A percentile compares a stretch with the other conserved stretches of the same genome.
These are phyloP conservation scores for Smittium culicis DNA, from an alignment of 371 early-diverging fungal species.

Conservation along the genomic window DNA sequence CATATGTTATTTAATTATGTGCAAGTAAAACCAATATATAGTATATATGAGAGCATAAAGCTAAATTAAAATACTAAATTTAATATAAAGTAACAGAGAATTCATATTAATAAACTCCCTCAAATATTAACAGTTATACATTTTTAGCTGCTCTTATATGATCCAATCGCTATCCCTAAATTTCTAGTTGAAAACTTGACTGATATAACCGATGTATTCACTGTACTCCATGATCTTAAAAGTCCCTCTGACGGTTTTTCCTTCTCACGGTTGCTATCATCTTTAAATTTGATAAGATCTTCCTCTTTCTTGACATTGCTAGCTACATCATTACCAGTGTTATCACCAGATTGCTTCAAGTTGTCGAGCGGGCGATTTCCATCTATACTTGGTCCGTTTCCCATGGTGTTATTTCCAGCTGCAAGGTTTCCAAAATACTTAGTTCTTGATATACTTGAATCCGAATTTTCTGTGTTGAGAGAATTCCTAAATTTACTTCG, in stretches of 20 bases:
- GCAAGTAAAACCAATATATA: too few species aligned
- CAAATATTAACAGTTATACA: neutral
- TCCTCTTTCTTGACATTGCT: slow-evolving; percentile 11
- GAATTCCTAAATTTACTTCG: slow-evolving; percentile 9
- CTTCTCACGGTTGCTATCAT: slow-evolving; percentile 21
- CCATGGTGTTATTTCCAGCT: slow-evolving; percentile 3
- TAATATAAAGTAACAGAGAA: neutral
- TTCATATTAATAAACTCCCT: neutral
- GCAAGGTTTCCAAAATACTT: too few species aligned
- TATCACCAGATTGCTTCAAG: neutral
- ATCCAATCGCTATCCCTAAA: slow-evolving; percentile 61
- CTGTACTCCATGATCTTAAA: slow-evolving; percentile 76
- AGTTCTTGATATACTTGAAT: too few species aligned
- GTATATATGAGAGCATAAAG: too few species aligned
- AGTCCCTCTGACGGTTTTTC: slow-evolving; percentile 42
- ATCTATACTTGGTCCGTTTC: neutral
- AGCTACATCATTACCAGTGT: neutral
- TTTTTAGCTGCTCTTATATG: slow-evolving; percentile 23
- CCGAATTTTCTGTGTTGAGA: slow-evolving; percentile 16
- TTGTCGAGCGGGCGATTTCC: neutral
- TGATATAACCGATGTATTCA: slow-evolving; percentile 80
- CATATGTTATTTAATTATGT: too few species aligned
- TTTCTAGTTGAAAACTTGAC: slow-evolving; percentile 85
- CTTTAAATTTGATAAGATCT: slow-evolving; percentile 26
- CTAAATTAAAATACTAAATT: neutral